Percentiles rank a stretch among this genome's conserved stretches.
Conservation (phyloP, 1,284 basidiomycete genomes). For the Butyriboletus appendiculatus region DNA sequence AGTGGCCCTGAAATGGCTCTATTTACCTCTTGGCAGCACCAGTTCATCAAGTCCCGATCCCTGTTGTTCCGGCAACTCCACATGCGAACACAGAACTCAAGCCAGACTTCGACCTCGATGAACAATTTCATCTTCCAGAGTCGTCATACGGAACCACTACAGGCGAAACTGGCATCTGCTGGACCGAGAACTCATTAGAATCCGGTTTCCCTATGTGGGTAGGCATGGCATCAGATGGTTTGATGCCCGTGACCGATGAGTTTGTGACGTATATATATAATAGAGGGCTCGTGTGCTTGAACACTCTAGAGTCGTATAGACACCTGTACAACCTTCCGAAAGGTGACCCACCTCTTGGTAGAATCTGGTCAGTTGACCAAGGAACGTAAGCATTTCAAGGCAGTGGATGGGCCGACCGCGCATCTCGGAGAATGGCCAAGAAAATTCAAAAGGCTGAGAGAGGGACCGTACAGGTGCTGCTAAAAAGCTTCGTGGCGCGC, state of each 20-base stretch:
- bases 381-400: constrained; percentile 82
- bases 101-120: too few relatives aligned
- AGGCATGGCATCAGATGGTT: background rate
- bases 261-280: constrained; percentile 35
- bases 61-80: too few relatives aligned
- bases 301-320: too few relatives aligned
- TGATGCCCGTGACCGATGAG: background rate
- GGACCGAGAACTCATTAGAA: constrained; percentile 21
- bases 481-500: constrained; percentile 30
- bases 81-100: too few relatives aligned
- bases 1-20: constrained; percentile 13
- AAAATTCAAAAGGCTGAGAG: constrained; percentile 69
- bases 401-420: constrained; percentile 69
- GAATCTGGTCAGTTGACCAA: constrained; percentile 76
- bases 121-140: too few relatives aligned
- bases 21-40: constrained; percentile 38
- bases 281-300: constrained; percentile 44
- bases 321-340: constrained; percentile 50
- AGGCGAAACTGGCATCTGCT: constrained; percentile 22
- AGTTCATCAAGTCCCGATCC: constrained; percentile 23
- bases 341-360: constrained; percentile 80
- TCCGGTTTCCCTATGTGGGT: constrained; percentile 20
- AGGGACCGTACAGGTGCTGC: constrained; percentile 46
- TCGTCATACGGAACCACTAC: background rate
- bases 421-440: constrained; percentile 84